phyloP scores from a whole-genome alignment of 805 yeast species.

The Suhomyces xylopsoci region DNA sequence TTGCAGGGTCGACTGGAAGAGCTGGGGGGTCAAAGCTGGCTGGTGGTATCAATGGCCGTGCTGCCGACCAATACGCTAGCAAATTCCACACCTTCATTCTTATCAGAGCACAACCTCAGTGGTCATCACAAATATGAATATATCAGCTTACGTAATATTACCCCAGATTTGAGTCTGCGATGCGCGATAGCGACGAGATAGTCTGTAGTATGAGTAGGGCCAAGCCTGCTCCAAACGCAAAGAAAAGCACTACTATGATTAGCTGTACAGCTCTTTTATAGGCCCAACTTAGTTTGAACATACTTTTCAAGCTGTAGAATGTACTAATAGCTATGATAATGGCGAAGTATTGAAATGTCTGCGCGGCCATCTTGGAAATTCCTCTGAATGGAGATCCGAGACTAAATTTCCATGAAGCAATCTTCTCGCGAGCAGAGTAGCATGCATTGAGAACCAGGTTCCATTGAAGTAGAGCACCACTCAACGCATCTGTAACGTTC shows the following conservation, averaged over 20 bases:
- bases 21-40: neutral
- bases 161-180: neutral
- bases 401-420: neutral
- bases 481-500: neutral
- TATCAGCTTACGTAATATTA: neutral
- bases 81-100: neutral
- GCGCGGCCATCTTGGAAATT: neutral
- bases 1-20: conserved; percentile 2
- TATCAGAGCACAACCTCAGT: neutral
- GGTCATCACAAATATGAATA: neutral
- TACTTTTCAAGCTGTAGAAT: neutral
- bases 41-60: neutral
- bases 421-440: neutral
- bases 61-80: neutral
- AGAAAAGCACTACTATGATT: neutral
- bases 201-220: neutral
- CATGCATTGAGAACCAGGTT: neutral
- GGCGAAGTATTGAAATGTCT: neutral
- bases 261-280: neutral
- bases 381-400: neutral
- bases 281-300: neutral
- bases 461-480: neutral
- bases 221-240: neutral
- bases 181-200: neutral
- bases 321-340: neutral